Percentiles rank a stretch among this genome's conserved stretches.
phyloP scores from a whole-genome alignment of 768 basidiomycete genomes.

The Naganishia onofrii region DNA sequence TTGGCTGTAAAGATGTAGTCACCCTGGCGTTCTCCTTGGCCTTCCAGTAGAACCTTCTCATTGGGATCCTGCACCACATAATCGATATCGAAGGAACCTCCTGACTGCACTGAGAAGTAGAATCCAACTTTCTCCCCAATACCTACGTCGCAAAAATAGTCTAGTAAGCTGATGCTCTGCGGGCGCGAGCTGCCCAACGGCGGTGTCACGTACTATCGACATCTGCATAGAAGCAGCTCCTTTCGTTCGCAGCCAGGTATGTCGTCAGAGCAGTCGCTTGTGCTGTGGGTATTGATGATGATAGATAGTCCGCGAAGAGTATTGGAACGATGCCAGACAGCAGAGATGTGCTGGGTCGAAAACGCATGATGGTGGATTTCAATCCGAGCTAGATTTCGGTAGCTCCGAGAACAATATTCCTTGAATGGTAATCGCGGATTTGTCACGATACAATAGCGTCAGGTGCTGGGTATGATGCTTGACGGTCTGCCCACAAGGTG shows the following conservation, averaged over 20 bases:
- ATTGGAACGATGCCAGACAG: background rate
- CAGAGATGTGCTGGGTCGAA: background rate
- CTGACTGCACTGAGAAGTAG: conserved; percentile 98
- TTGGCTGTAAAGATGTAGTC: conserved; percentile 97
- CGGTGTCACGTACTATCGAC: conserved; percentile 61
- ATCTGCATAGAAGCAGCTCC: conserved; percentile 84
- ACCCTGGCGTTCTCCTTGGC: conserved; percentile 83
- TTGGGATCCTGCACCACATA: conserved; percentile 88
- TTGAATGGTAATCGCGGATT: background rate
- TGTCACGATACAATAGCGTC: background rate
- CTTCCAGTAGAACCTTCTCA: conserved; percentile 81
- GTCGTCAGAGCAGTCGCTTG: conserved; percentile 50
- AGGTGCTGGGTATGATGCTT: too few species aligned
- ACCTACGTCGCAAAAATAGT: conserved; percentile 7
- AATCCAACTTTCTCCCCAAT: conserved; percentile 76
- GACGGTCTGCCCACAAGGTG: too few species aligned
- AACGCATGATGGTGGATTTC: conserved; percentile 4
- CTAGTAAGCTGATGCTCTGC: background rate
- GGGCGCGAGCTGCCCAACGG: background rate
- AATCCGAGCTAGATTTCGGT: background rate
- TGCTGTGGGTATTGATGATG: background rate
- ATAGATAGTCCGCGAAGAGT: background rate
- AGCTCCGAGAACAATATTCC: background rate
- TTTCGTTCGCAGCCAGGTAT: conserved; percentile 51
- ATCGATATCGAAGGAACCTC: conserved; percentile 94